Conservation (phyloP, 2,329 filamentous ascomycete genomes). For the Colletotrichum salicis region DNA sequence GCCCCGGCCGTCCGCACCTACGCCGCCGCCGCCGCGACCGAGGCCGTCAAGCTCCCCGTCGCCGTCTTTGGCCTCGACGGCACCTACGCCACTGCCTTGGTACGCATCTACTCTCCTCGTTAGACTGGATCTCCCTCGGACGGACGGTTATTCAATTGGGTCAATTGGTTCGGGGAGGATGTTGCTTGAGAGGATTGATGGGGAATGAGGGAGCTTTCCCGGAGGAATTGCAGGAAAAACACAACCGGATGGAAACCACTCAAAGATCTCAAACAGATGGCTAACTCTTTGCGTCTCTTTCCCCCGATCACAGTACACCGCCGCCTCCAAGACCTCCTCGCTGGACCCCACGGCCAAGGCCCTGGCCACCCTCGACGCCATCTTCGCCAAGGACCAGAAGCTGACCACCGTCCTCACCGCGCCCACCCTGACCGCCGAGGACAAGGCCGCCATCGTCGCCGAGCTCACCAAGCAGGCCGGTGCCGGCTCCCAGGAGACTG, state of each 20-base stretch:
- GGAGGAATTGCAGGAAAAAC: background rate
- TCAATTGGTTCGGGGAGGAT: slow-evolving; percentile 36
- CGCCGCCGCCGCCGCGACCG: slow-evolving; percentile 69
- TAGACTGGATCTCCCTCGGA: background rate
- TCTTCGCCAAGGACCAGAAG: slow-evolving; percentile 86
- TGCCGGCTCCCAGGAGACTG: slow-evolving; percentile 76
- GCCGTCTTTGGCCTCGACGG: slow-evolving; percentile 95
- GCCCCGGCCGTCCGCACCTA: slow-evolving; percentile 76
- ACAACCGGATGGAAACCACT: background rate
- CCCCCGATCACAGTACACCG: slow-evolving; percentile 79
- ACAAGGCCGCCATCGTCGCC: slow-evolving; percentile 87
- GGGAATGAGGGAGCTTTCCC: background rate
- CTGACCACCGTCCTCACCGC: slow-evolving; percentile 79
- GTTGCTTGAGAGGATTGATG: slow-evolving; percentile 15
- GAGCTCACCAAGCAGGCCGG: slow-evolving; percentile 89
- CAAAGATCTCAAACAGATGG: background rate
- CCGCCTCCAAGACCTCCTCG: slow-evolving; percentile 85
- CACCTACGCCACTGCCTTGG: slow-evolving; percentile 98
- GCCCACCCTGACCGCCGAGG: slow-evolving; percentile 79
- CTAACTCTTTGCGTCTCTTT: slow-evolving; percentile 50
- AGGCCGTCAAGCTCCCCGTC: slow-evolving; percentile 84
- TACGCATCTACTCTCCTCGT: slow-evolving; percentile 63
- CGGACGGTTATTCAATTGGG: slow-evolving; percentile 16
- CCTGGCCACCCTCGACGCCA: slow-evolving; percentile 74
- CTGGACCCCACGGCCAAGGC: slow-evolving; percentile 89